Percentiles rank a stretch among this genome's conserved stretches.
Conservation (phyloP, 2,329 filamentous ascomycete species). For the Phialemonium atrogriseum region DNA sequence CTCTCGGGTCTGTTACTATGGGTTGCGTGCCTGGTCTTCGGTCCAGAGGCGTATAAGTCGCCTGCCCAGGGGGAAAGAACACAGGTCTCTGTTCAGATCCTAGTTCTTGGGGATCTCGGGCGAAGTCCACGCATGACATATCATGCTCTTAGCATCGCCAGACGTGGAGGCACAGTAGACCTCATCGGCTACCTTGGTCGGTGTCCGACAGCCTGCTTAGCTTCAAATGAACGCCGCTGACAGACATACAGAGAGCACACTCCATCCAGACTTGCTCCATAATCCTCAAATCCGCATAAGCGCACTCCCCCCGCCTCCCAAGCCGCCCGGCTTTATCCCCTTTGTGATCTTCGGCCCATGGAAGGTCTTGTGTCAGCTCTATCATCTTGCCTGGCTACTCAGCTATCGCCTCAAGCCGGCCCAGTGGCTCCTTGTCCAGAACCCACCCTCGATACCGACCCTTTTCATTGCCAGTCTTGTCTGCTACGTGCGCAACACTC, state of each 20-base stretch:
- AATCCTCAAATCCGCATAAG: conserved; percentile 64
- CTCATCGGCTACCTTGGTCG: conserved; percentile 81
- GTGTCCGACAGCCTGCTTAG: conserved; percentile 5
- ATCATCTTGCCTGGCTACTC: conserved; percentile 61
- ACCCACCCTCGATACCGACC: conserved; percentile 90
- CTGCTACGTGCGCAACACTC: conserved; percentile 69
- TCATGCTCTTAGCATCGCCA: conserved; percentile 86
- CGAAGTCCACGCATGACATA: conserved; percentile 98
- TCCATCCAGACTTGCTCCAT: conserved; percentile 67
- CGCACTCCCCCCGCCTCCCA: conserved; percentile 60
- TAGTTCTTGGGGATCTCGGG: conserved; percentile 92
- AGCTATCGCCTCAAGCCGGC: conserved; percentile 66
- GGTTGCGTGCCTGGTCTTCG: conserved; percentile 12
- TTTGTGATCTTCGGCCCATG: conserved; percentile 73
- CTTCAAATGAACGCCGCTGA: conserved; percentile 5
- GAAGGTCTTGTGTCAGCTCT: conserved; percentile 80
- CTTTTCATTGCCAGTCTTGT: conserved; percentile 66
- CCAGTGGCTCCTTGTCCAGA: conserved; percentile 83
- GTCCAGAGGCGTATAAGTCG: conserved; percentile 10
- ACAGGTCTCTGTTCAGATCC: conserved; percentile 55
- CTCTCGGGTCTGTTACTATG: too few species aligned
- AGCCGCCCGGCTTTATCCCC: conserved; percentile 55
- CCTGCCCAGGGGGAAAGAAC: conserved; percentile 9
- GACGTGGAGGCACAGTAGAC: conserved; percentile 70
- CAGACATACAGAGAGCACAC: conserved; percentile 56